Percentiles rank a stretch among this genome's conserved stretches.
Evolutionary conservation across 2,329 filamentous ascomycete species (phyloP).

Genomic region (Penicillium sp.): DNA sequence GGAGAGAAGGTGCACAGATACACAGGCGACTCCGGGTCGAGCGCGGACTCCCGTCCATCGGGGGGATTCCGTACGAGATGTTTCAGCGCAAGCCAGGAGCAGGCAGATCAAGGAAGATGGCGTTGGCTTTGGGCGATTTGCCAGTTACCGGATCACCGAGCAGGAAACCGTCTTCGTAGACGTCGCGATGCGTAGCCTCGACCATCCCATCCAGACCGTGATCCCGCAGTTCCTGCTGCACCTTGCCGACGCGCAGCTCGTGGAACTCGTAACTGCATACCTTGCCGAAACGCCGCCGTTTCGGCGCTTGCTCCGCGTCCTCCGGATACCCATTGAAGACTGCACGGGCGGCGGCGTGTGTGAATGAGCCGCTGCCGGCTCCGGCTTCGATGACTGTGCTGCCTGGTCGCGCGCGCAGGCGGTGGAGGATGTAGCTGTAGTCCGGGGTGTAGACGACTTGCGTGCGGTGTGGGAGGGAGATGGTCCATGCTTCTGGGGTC

Average conservation of each 20-base stretch:
- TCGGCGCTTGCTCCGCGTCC: conserved; percentile 21
- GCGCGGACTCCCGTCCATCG: conserved; percentile 44
- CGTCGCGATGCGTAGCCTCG: conserved; percentile 47
- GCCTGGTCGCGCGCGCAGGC: conserved; percentile 47
- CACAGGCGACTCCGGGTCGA: conserved; percentile 68
- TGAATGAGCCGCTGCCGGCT: conserved; percentile 52
- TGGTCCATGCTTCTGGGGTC: conserved; percentile 51
- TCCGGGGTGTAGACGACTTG: conserved; percentile 54
- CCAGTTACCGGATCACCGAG: conserved; percentile 34
- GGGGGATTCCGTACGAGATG: conserved; percentile 43
- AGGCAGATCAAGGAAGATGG: conserved; percentile 50
- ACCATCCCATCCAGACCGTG: conserved; percentile 47
- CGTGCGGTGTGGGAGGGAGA: conserved; percentile 50
- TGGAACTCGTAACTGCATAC: conserved; percentile 53
- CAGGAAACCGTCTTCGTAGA: conserved; percentile 49
- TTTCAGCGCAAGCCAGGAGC: conserved; percentile 49
- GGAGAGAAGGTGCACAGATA: conserved; percentile 93
- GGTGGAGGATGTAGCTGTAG: conserved; percentile 52
- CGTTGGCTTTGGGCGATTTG: conserved; percentile 44
- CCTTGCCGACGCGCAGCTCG: conserved; percentile 40
- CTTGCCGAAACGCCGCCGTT: conserved; percentile 38
- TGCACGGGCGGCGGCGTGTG: conserved; percentile 49
- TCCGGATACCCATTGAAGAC: conserved; percentile 47
- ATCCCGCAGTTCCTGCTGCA: conserved; percentile 43
- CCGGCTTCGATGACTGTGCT: conserved; percentile 49